phyloP scores from a whole-genome alignment of 2,329 filamentous ascomycete genomes.

The Aspergillus cejpii region DNA sequence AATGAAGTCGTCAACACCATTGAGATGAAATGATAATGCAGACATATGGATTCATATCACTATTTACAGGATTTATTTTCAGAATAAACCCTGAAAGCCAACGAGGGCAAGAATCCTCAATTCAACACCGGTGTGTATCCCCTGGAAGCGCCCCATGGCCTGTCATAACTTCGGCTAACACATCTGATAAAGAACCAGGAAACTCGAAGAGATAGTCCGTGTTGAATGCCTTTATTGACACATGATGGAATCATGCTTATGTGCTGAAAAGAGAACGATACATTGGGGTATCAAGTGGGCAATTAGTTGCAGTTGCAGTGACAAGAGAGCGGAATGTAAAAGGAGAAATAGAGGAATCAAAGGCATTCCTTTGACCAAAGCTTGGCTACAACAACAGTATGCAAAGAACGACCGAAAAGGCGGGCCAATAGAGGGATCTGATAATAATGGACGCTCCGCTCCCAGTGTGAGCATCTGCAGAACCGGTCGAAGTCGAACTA shows the following conservation, averaged over 20 bases:
- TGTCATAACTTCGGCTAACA: background rate
- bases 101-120: slow-evolving; percentile 44
- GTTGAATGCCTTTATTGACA: slow-evolving; percentile 1
- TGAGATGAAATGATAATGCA: background rate
- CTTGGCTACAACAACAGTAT: slow-evolving; percentile 13
- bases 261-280: no score
- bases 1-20: slow-evolving; percentile 24
- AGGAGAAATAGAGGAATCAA: no score
- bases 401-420: slow-evolving; percentile 11
- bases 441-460: slow-evolving; percentile 3
- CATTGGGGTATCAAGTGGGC: no score
- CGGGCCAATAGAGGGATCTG: slow-evolving; percentile 12
- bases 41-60: background rate
- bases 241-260: no score
- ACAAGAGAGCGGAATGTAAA: no score
- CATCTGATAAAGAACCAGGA: slow-evolving; percentile 34
- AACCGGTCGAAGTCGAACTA: slow-evolving; percentile 5
- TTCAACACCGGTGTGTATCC: slow-evolving; percentile 47
- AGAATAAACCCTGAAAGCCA: slow-evolving; percentile 45
- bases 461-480: slow-evolving; percentile 8
- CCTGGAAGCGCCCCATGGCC: no score
- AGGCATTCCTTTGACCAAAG: no score
- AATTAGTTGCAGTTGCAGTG: no score
- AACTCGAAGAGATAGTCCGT: slow-evolving; percentile 54
- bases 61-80: no score